A percentile compares a stretch with the other conserved stretches of the same genome.
phyloP scores from a whole-genome alignment of 1,284 basidiomycete genomes.

The Rhodotorula sp. region DNA sequence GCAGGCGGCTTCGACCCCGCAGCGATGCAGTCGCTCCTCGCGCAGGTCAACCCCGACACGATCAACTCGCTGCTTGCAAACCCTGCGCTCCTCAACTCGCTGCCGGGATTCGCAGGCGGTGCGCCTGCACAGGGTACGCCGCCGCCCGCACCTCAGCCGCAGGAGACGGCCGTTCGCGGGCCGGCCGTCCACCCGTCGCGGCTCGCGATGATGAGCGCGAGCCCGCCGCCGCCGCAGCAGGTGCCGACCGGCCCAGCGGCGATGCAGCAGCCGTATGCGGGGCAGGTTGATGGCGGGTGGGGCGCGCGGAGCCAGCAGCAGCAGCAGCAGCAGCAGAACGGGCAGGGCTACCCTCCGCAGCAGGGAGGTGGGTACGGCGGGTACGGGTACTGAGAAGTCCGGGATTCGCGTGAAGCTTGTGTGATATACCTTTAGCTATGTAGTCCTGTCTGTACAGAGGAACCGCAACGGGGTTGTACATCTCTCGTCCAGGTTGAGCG shows the following conservation, averaged over 20 bases:
- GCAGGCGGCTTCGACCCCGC: conserved; percentile 6
- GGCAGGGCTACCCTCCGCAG: neutral
- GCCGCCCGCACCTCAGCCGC: no score
- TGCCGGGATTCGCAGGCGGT: conserved; percentile 1
- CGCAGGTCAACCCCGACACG: conserved; percentile 32
- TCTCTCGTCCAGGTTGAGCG: no score
- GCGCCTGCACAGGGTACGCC: neutral
- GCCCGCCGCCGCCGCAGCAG: neutral
- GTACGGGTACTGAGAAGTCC: neutral
- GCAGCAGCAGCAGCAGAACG: neutral
- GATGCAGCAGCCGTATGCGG: neutral
- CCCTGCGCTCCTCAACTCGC: conserved; percentile 15
- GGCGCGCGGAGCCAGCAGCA: neutral
- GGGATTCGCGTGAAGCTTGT: neutral
- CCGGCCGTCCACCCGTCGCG: conserved; percentile 4
- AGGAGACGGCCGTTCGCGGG: neutral
- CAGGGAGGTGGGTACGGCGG: neutral
- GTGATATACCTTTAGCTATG: neutral
- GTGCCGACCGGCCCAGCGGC: neutral
- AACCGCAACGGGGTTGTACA: no score
- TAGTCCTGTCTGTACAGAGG: no score
- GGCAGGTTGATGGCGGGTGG: neutral
- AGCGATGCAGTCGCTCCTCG: conserved; percentile 19
- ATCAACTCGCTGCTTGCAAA: conserved; percentile 38
- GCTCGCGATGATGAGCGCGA: conserved; percentile 7